Base-by-base conservation (phyloP, 179 eudicot genomes). In the Camellia oleifera region DNA sequence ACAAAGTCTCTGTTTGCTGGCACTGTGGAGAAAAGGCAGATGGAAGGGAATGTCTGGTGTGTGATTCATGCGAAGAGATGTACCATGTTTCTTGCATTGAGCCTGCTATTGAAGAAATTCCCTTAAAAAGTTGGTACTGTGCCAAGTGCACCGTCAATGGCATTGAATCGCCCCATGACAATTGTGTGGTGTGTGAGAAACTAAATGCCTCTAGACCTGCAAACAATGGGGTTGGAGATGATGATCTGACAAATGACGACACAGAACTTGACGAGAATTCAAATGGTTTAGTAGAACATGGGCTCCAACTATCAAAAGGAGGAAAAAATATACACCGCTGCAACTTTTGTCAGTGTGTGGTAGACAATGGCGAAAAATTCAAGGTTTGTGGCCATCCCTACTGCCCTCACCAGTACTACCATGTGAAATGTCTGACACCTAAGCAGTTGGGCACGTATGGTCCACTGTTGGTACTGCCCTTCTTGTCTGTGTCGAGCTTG, bases 401-500 rank as follows among this genome's bases (percentile, higher is more conserved):
- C 56, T 96, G 99, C 80, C 80, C 79, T 20, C 89, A 88, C 80
- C 91, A 89, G 83, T 90, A 87, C 79, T 96, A 91, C 87, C 99
- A 96, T 82, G 87, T 79, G 57, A 87, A 88, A 70, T 96, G 99
- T 85, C 79, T 96, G 81, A 89, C 94, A 26, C 78, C 78, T 66
- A 92, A 91, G 89, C 97, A 96, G 90, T 73, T 87, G 54, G 76
- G 80, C 54, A 77, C 86, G 5, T 88, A 85, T 75, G 92, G 97
- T 64, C 85, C 90, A 40, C n/a, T 85, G 90, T 65, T 96, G 99
- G 99, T 94, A 94, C 84, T 92, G 99, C 90, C 98, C 99, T 69
- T 92, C 97, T 79, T 96, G 99, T 86, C 92, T 96, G 6, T 96
- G 99, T 84, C 84, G 96, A 82, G 82, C 52, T 79, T 96, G 99